Evolutionary conservation across 805 yeast genomes (phyloP).

Genomic region (Pichia deserticola): DNA sequence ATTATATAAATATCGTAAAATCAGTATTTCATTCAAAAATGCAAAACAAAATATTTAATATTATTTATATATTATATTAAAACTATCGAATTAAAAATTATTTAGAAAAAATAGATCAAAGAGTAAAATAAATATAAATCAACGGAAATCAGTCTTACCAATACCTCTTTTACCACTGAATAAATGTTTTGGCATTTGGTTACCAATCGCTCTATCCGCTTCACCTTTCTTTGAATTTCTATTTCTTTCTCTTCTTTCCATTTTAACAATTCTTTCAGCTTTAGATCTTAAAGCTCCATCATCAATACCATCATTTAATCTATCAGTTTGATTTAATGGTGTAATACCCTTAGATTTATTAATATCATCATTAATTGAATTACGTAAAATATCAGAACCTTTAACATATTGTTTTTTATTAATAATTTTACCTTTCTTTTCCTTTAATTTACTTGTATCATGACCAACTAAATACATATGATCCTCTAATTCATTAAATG

Average conservation of each 20-base stretch:
- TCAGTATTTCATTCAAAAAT: too few relatives aligned
- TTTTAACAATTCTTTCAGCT: slow-evolving; percentile 80
- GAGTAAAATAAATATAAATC: background rate
- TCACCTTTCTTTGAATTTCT: slow-evolving; percentile 91
- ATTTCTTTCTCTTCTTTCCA: slow-evolving; percentile 91
- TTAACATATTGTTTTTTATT: slow-evolving; percentile 30
- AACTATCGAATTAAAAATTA: background rate
- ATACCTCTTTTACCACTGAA: slow-evolving; percentile 95
- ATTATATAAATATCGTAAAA: too few relatives aligned
- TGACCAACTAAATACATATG: slow-evolving; percentile 89
- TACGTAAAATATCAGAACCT: slow-evolving; percentile 77
- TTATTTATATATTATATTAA: too few relatives aligned
- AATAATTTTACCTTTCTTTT: slow-evolving; percentile 21
- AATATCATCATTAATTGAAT: slow-evolving; percentile 10
- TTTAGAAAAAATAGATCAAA: background rate
- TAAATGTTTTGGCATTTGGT: slow-evolving; percentile 86
- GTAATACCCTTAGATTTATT: slow-evolving; percentile 14
- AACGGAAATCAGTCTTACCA: slow-evolving; percentile 86
- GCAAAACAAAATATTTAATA: too few relatives aligned
- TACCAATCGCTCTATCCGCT: slow-evolving; percentile 85
- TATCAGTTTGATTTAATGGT: slow-evolving; percentile 60
- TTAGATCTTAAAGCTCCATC: slow-evolving; percentile 75
- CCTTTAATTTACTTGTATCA: slow-evolving; percentile 63
- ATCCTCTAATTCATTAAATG: slow-evolving; percentile 72
- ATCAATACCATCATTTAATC: slow-evolving; percentile 78